Conservation (phyloP, 352 stramenopile species). For the Phytophthora multivora region DNA sequence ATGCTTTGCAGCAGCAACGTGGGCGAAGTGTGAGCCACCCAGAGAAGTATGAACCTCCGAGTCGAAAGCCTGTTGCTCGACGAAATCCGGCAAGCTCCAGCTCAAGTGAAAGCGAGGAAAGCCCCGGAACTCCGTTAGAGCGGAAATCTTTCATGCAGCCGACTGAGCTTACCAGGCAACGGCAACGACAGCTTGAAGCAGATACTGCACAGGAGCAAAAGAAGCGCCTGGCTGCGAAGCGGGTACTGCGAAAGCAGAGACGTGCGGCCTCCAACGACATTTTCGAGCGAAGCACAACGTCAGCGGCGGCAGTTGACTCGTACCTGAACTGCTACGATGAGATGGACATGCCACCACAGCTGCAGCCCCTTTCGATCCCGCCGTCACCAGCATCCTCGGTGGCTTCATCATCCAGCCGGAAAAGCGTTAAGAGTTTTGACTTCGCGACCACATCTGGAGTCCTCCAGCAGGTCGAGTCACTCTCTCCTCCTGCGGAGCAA, state of each 20-base stretch:
- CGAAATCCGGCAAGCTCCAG: conserved; percentile 16
- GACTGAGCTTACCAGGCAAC: conserved; percentile 53
- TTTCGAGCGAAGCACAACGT: conserved; percentile 41
- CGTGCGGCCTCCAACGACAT: conserved; percentile 44
- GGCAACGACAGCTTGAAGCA: conserved; percentile 33
- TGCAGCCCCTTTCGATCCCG: conserved; percentile 17
- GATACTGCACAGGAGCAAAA: conserved; percentile 23
- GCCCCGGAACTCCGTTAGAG: conserved; percentile 36
- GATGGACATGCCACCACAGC: conserved; percentile 41
- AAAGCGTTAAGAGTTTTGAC: conserved; percentile 21
- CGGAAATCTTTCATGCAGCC: conserved; percentile 67
- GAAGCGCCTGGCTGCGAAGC: conserved; percentile 36
- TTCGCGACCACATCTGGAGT: background rate
- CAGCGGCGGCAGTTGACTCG: conserved; percentile 16
- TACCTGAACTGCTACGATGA: conserved; percentile 46
- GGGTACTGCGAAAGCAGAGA: conserved; percentile 41
- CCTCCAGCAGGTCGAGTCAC: conserved; percentile 22
- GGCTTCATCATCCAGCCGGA: conserved; percentile 20
- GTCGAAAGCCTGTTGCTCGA: conserved; percentile 7
- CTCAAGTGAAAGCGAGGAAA: conserved; percentile 39
- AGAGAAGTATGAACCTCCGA: conserved; percentile 22
- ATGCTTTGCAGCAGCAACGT: conserved; percentile 29
- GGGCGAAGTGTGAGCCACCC: conserved; percentile 47
- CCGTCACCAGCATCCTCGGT: conserved; percentile 26
- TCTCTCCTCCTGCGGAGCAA: conserved; percentile 32